phyloP scores from a whole-genome alignment of 208 protist species.

The Leishmania aethiopica region DNA sequence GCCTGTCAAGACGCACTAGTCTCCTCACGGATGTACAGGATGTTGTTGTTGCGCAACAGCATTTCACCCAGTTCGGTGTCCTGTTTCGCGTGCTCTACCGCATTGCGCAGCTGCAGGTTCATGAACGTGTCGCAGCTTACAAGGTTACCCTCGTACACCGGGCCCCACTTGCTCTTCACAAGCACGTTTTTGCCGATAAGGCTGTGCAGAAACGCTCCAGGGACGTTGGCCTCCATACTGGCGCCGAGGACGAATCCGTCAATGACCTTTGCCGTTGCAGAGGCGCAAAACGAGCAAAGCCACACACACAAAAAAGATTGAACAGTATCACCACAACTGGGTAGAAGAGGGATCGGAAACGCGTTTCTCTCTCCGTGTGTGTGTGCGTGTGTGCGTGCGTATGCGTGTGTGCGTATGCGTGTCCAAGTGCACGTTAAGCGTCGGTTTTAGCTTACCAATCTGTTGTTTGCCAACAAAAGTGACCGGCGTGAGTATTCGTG shows the following conservation, averaged over 20 bases:
- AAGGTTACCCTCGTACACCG: constrained; percentile 96
- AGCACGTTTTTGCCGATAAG: constrained; percentile 95
- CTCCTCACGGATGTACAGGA: constrained; percentile 86
- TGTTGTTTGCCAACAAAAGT: neutral
- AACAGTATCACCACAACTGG: neutral
- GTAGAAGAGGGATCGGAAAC: neutral
- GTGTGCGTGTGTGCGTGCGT: neutral
- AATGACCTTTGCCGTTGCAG: neutral
- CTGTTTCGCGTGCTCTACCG: constrained; percentile 74
- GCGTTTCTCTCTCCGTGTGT: neutral
- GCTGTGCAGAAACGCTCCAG: constrained; percentile 92
- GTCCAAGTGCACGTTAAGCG: neutral
- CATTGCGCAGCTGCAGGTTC: constrained; percentile 95
- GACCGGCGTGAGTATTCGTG: neutral
- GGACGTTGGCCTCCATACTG: constrained; percentile 71
- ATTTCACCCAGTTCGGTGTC: constrained; percentile 84
- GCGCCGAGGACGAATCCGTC: neutral
- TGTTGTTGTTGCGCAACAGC: constrained; percentile 91
- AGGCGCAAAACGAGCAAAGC: neutral
- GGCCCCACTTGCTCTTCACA: constrained; percentile 99
- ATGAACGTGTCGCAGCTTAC: constrained; percentile 97
- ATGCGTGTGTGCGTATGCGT: neutral
- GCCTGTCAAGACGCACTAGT: constrained; percentile 26
- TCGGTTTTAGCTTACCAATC: neutral
- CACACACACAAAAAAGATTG: neutral